Percentiles rank a stretch among this genome's conserved stretches.
phyloP scores from a whole-genome alignment of 2,329 filamentous ascomycete species.

The Penicillium sp. region DNA sequence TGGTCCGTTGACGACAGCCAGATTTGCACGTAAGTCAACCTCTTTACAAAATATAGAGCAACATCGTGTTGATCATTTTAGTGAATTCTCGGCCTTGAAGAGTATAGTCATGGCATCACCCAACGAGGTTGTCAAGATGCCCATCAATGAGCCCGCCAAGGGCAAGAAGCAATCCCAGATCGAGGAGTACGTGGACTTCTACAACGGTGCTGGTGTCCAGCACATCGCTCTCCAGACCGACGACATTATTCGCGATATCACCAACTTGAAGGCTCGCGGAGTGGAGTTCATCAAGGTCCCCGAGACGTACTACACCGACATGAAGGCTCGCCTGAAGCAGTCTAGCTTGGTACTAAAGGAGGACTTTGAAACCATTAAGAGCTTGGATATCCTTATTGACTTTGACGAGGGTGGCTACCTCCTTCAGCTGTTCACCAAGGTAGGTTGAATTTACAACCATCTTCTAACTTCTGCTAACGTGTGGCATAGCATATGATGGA shows the following conservation, averaged over 20 bases:
- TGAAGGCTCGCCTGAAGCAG: constrained; percentile 70
- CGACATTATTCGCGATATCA: constrained; percentile 75
- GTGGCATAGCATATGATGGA: constrained; percentile 72
- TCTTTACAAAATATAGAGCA: not conserved
- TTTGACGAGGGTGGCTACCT: constrained; percentile 92
- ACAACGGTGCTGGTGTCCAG: constrained; percentile 84
- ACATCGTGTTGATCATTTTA: constrained; percentile 3
- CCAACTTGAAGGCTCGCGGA: constrained; percentile 76
- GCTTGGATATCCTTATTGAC: constrained; percentile 85
- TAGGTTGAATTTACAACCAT: constrained; percentile 17
- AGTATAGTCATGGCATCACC: constrained; percentile 86
- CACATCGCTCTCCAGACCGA: constrained; percentile 84
- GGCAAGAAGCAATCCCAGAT: constrained; percentile 93
- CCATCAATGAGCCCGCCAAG: constrained; percentile 90
- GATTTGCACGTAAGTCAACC: constrained; percentile 63
- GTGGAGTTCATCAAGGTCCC: constrained; percentile 93
- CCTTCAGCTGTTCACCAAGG: constrained; percentile 70
- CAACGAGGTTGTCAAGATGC: constrained; percentile 91
- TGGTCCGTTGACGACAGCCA: constrained; percentile 94
- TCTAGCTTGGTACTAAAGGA: constrained; percentile 64
- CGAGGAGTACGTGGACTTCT: constrained; percentile 89
- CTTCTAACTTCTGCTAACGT: constrained; percentile 1
- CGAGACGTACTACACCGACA: constrained; percentile 76
- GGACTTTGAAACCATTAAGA: constrained; percentile 73
- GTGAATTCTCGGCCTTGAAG: constrained; percentile 81